These are phyloP conservation scores for Przewalskia tangutica DNA, from an alignment of 257 asterid genomes.

Conservation along the genomic window DNA sequence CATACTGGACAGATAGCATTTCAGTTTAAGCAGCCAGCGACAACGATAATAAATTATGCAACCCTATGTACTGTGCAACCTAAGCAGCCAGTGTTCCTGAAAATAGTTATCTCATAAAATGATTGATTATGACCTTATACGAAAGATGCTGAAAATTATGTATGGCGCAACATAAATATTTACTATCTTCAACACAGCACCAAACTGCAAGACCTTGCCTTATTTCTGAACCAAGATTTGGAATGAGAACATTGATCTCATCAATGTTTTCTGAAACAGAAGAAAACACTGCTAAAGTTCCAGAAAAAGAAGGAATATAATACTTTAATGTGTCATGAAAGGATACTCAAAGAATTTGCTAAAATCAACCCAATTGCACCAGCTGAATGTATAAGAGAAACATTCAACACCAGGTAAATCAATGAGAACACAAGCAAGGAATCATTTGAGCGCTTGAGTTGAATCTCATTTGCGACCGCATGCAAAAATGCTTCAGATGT, in stretches of 20 bases:
- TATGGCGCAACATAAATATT: neutral
- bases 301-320: neutral
- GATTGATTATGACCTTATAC: neutral
- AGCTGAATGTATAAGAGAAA: conserved; percentile 63
- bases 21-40: neutral
- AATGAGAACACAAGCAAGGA: conserved; percentile 65
- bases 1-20: neutral
- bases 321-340: conserved; percentile 9
- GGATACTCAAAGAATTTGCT: conserved; percentile 98
- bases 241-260: neutral
- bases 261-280: neutral
- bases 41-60: neutral
- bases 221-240: neutral
- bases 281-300: neutral
- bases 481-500: conserved; percentile 97
- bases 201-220: neutral
- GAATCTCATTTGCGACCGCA: conserved; percentile 80
- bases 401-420: conserved; percentile 58
- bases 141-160: neutral
- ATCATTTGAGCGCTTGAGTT: conserved; percentile 71
- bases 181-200: neutral
- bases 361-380: conserved; percentile 84
- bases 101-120: neutral
- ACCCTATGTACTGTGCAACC: no score
- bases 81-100: neutral